phyloP scores from a whole-genome alignment of 208 protist genomes.

The Leishmania tarentolae region DNA sequence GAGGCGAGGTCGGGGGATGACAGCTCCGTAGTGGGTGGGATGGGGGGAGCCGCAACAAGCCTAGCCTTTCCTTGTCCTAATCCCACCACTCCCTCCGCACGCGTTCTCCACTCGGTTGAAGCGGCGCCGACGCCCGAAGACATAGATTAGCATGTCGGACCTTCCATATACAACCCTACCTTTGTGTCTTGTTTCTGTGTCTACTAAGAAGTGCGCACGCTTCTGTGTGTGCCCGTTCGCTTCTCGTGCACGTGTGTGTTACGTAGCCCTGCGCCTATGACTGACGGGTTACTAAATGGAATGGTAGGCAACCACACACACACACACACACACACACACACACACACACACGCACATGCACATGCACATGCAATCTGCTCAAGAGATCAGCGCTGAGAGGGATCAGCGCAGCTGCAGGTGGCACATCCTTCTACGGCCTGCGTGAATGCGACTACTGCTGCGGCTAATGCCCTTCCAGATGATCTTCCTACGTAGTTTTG shows the following conservation, averaged over 20 bases:
- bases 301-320: not conserved
- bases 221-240: not conserved
- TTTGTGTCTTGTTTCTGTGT: not conserved
- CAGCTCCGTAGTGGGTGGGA: not conserved
- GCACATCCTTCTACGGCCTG: not conserved
- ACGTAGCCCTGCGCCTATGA: not conserved
- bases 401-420: not conserved
- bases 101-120: not conserved
- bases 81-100: not conserved
- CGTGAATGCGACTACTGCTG: not conserved
- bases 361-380: not conserved
- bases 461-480: not conserved
- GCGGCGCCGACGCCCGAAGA: not conserved
- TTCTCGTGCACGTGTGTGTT: not conserved
- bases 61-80: not conserved
- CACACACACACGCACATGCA: not conserved
- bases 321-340: not conserved
- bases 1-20: not conserved
- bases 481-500: not conserved
- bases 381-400: not conserved
- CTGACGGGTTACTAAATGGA: not conserved
- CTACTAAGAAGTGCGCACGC: not conserved
- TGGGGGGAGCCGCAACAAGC: not conserved
- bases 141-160: not conserved
- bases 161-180: not conserved